These are phyloP conservation scores for Verticillium longisporum DNA, from an alignment of 2,329 filamentous ascomycete genomes.

Conservation along the genomic window DNA sequence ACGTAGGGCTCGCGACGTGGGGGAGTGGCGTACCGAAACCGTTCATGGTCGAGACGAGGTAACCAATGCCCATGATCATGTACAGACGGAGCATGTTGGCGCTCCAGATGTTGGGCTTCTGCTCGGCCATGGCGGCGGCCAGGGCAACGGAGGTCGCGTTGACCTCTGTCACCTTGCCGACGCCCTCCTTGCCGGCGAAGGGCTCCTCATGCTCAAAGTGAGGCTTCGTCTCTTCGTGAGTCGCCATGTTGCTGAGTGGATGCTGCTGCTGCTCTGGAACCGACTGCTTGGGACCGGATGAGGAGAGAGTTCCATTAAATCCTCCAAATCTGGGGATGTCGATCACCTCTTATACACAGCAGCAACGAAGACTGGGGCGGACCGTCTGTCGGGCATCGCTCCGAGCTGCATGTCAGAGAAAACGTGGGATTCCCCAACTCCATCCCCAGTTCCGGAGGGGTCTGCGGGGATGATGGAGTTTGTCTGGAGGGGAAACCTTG, in stretches of 20 bases:
- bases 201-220: constrained; percentile 18
- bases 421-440: not conserved
- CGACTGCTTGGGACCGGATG: not conserved
- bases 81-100: constrained; percentile 24
- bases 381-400: not conserved
- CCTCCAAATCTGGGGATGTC: not conserved
- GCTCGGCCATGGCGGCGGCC: constrained; percentile 23
- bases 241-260: not conserved
- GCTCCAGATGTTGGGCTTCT: constrained; percentile 25
- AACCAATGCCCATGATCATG: constrained; percentile 17
- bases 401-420: not conserved
- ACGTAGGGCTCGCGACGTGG: no score
- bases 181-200: constrained; percentile 10
- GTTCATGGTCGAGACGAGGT: constrained; percentile 22
- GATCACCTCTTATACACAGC: not conserved
- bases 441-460: not conserved
- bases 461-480: not conserved
- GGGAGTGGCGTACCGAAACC: constrained; percentile 15
- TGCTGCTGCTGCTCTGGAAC: not conserved
- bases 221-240: not conserved
- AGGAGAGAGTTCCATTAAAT: not conserved
- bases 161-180: constrained; percentile 21
- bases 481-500: no score
- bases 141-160: constrained; percentile 28
- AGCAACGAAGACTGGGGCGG: not conserved